phyloP scores from a whole-genome alignment of 2,329 filamentous ascomycete genomes.

The Arachnopeziza araneosa region DNA sequence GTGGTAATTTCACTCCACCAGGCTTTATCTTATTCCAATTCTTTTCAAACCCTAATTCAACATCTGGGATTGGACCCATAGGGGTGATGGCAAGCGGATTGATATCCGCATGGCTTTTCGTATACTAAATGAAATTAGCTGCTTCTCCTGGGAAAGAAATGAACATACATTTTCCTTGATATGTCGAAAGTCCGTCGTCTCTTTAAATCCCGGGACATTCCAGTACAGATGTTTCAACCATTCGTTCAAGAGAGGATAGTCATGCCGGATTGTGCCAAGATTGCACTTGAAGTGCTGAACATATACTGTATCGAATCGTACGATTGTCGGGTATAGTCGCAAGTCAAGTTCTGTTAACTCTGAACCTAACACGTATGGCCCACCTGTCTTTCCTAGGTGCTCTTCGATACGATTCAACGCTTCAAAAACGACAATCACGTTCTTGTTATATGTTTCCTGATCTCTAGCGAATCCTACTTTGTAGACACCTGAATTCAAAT shows the following conservation, averaged over 20 bases:
- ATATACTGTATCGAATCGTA: conserved; percentile 64
- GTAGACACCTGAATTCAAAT: conserved; percentile 64
- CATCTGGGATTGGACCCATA: conserved; percentile 75
- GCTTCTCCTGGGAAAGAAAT: neutral
- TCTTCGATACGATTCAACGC: conserved; percentile 70
- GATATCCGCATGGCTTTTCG: conserved; percentile 69
- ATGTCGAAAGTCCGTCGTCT: conserved; percentile 26
- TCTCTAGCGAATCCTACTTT: conserved; percentile 77
- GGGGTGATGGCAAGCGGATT: conserved; percentile 72
- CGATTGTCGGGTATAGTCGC: conserved; percentile 57
- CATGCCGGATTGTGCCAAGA: conserved; percentile 33
- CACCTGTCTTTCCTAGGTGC: conserved; percentile 45
- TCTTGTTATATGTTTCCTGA: conserved; percentile 73
- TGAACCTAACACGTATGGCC: conserved; percentile 63
- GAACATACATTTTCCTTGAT: conserved; percentile 45
- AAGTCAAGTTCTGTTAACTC: conserved; percentile 75
- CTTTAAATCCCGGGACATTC: conserved; percentile 52
- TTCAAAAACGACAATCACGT: conserved; percentile 64
- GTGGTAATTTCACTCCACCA: conserved; percentile 20
- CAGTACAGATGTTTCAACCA: conserved; percentile 64
- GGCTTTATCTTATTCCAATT: conserved; percentile 32
- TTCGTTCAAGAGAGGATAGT: conserved; percentile 57
- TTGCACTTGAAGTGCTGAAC: conserved; percentile 61
- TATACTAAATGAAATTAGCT: conserved; percentile 60
- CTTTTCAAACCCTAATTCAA: conserved; percentile 71